These are phyloP conservation scores for Didymella pinodella DNA, from an alignment of 2,329 filamentous ascomycete species.

Conservation along the genomic window DNA sequence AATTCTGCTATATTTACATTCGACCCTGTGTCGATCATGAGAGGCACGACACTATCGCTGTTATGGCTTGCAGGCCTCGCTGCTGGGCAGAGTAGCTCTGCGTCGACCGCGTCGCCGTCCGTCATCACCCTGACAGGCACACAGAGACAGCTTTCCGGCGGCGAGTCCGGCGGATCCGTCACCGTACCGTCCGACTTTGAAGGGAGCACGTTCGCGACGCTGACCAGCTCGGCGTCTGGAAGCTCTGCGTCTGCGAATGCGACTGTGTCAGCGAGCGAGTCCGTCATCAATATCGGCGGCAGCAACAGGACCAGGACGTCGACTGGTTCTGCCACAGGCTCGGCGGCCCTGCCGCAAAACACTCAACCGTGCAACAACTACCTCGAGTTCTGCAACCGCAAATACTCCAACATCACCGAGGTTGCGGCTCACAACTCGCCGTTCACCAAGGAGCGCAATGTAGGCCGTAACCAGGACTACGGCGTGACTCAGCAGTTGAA, in stretches of 20 bases:
- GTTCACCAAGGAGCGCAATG: slow-evolving; percentile 45
- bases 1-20: slow-evolving; percentile 20
- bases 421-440: slow-evolving; percentile 53
- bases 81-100: slow-evolving; percentile 37
- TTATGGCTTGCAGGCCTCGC: slow-evolving; percentile 38
- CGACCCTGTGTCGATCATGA: slow-evolving; percentile 30
- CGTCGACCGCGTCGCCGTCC: slow-evolving; percentile 29
- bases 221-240: slow-evolving; percentile 26
- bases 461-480: slow-evolving; percentile 49
- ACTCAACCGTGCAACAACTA: slow-evolving; percentile 55
- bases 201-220: slow-evolving; percentile 37
- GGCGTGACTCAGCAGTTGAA: slow-evolving; percentile 50
- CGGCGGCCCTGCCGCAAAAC: slow-evolving; percentile 45
- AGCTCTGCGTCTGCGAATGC: slow-evolving; percentile 34
- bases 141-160: slow-evolving; percentile 26
- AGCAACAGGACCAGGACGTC: slow-evolving; percentile 38
- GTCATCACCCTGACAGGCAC: slow-evolving; percentile 38
- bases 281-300: slow-evolving; percentile 41
- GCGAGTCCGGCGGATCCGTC: slow-evolving; percentile 34
- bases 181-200: slow-evolving; percentile 42
- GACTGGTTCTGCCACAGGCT: slow-evolving; percentile 33
- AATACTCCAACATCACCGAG: slow-evolving; percentile 54
- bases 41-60: slow-evolving; percentile 28
- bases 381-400: slow-evolving; percentile 50
- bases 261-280: slow-evolving; percentile 30